phyloP scores from a whole-genome alignment of 768 basidiomycete species.

The Pseudohyphozyma bogoriensis region DNA sequence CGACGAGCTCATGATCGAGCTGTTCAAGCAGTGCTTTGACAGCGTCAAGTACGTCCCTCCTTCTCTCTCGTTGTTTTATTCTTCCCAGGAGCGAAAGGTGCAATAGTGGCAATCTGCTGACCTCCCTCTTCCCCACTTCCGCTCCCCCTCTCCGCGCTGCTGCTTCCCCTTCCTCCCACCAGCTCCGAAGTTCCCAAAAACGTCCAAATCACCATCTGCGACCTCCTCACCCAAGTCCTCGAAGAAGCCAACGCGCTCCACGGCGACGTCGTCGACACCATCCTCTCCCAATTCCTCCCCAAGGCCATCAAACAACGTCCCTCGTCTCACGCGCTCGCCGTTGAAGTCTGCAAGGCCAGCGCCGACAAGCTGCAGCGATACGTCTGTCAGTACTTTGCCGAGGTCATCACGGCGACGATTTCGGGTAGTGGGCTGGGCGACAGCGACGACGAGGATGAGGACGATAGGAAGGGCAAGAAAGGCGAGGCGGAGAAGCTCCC shows the following conservation, averaged over 20 bases:
- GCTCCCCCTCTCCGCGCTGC: not conserved
- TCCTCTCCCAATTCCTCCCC: conserved; percentile 73
- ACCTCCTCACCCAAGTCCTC: conserved; percentile 77
- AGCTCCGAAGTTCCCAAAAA: conserved; percentile 63
- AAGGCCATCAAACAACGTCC: conserved; percentile 39
- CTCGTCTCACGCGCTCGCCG: conserved; percentile 62
- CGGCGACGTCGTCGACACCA: conserved; percentile 60
- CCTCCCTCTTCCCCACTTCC: not conserved
- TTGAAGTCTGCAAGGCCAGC: conserved; percentile 71
- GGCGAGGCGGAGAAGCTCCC: conserved; percentile 3
- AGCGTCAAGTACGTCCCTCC: conserved; percentile 49
- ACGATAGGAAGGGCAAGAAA: not conserved
- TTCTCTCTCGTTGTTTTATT: too few relatives aligned
- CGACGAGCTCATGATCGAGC: conserved; percentile 73
- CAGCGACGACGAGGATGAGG: conserved; percentile 38
- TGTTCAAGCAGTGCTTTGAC: conserved; percentile 73
- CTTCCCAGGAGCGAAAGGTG: not conserved
- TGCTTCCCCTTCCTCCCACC: conserved; percentile 28
- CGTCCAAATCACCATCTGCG: conserved; percentile 72
- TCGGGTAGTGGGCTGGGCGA: conserved; percentile 3
- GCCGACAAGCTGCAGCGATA: conserved; percentile 80
- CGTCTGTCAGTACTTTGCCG: conserved; percentile 82
- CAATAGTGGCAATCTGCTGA: too few relatives aligned
- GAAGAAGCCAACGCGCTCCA: conserved; percentile 78
- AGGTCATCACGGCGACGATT: conserved; percentile 55